Conservation (phyloP, 192 early-diverging fungal genomes). For the Funneliformis geosporum region DNA sequence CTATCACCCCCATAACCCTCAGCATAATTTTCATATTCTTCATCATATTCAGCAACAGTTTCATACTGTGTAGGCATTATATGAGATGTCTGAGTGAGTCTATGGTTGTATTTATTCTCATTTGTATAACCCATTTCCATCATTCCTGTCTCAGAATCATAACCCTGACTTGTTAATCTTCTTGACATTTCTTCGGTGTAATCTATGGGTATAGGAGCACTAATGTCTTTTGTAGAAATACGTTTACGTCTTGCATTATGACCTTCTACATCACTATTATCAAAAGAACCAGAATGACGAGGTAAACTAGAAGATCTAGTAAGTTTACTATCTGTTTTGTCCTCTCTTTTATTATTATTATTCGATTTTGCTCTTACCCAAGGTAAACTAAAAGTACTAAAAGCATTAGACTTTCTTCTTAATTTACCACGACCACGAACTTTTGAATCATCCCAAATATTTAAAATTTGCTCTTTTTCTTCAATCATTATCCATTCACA, state of each 20-base stretch:
- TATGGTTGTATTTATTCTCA: not conserved
- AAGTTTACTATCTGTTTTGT: not conserved
- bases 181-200: not conserved
- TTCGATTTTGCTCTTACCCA: not conserved
- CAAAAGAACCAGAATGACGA: not conserved
- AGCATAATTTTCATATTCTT: not conserved
- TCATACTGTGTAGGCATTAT: not conserved
- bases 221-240: not conserved
- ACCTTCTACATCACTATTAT: not conserved
- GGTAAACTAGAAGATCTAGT: not conserved
- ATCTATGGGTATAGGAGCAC: not conserved
- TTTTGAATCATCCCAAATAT: not conserved
- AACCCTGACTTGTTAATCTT: not conserved
- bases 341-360: not conserved
- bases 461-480: slow-evolving; percentile 23
- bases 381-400: slow-evolving; percentile 24
- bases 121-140: not conserved
- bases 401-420: not conserved
- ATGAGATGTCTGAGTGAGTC: not conserved
- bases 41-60: not conserved
- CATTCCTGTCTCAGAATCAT: not conserved
- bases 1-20: not conserved
- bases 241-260: not conserved
- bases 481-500: slow-evolving; percentile 35
- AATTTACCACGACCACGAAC: not conserved